Evolutionary conservation across 1,284 basidiomycete species (phyloP), one percentile per base, ranked within the genome.

Genomic region (Ceratobasidium sp.): DNA sequence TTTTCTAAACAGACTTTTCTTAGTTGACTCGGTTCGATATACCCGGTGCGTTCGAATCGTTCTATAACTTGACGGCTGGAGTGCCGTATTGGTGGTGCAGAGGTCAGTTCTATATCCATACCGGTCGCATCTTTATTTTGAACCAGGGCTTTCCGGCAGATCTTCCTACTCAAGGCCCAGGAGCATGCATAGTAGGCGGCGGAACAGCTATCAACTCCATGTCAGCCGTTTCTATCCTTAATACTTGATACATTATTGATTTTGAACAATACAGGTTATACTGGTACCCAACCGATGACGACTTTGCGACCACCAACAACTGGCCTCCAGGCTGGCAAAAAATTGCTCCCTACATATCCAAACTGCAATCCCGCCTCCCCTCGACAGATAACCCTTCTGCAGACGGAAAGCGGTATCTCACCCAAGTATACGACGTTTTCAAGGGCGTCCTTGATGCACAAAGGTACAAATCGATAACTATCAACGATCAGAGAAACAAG

Each of bases 1-100:
- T 58, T 23, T 21, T 44, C 18, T 49, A 30, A 64, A 13, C 67
- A 21, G 62, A 18, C 26, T 59, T 18, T 21, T 61, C 7, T 13
- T 66, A 88, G 87, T 79, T 87, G 61, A 90, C 88, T 13, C 88
- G 88, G 74, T 89, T 89, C 77, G 88, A 90, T 75, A 82, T 89
- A 63, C 88, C 88, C 18, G 88, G 88, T 72, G 77, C 88, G 58
- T 89, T 88, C 77, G 87, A 89, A 43, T 41, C 86, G n/a, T 58
- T 49, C 30, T 67, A 50, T 23, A 54, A 61, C 85, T 89, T 89
- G 80, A 83, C 57, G 26, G 87, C 87, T 73, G 77, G 80, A 43
- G 85, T 87, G 75, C 81, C 84, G 1, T 89, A 83, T 79, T 89
- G 86, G 84, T 90, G 88, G 88, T 75, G 88, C 80, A 13, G 55